Base-by-base conservation (phyloP, 129 eudicot species). In the Saposhnikovia divaricata region DNA sequence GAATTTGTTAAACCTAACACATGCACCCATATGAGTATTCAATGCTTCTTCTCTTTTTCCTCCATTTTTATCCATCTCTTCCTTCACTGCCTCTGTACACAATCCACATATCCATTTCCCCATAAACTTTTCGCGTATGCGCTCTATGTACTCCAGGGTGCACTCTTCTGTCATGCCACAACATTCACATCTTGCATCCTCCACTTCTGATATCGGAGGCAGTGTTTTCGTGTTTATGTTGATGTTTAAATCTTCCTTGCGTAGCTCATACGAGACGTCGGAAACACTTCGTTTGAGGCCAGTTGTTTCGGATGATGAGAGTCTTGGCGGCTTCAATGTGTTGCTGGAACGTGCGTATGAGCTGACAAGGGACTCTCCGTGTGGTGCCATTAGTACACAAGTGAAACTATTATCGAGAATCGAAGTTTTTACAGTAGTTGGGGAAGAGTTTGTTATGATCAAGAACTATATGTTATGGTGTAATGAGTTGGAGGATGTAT, bases 111-210 rank as follows among this genome's bases (percentile, higher is more conserved):
- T 87, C 92, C 92, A 92, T 80, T 92, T 92, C 19, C 97, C 95
- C 0, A 50, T 71, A 77, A 81, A 89, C 81, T 80, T 87, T 14
- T 83, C 90, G 16, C 89, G 86, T 38, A 92, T 83, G 39, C 76
- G 85, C 37, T 80, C 86, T 82, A 92, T 84, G 88, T 92, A 92
- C 69, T 89, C 92, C 3, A 83, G 87, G 1, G 97, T 92, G 74
- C 92, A 92, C 80, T 92, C 97, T 72, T 92, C 97, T 16, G 76
- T 68, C 94, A 92, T 92, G 6, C 97, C 95, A 77, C 97, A 92
- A 44, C 97, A 92, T 78, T 89, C 97, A 13, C 97, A 92, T 81
- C 83, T 88, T 8, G 87, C 92, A 19, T 92, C 95, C 55, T 86
- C 94, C 15, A 88, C 91, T 72, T 92, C 97, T 0, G 89, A 78